A percentile compares a stretch with the other conserved stretches of the same genome.
These are phyloP conservation scores for Capsicum rhomboideum DNA, from an alignment of 257 asterid genomes.

Conservation along the genomic window DNA sequence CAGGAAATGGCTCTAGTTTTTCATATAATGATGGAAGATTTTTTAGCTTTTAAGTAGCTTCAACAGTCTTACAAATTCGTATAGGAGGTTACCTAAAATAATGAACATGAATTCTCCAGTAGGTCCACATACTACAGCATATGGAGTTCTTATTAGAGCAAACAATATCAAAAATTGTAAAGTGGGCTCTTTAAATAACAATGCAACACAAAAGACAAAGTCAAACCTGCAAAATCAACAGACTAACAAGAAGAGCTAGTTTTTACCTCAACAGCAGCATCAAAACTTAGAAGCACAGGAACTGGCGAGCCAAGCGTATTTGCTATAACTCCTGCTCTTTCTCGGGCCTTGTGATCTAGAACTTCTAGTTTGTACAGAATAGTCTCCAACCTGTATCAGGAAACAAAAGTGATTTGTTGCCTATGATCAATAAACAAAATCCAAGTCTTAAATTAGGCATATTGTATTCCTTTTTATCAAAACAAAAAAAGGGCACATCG, in stretches of 20 bases:
- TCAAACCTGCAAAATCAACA: slow-evolving; percentile 1
- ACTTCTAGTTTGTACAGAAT: slow-evolving; percentile 84
- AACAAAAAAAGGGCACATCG: neutral
- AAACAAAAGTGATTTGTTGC: slow-evolving; percentile 5
- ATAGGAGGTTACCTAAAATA: neutral
- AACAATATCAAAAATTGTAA: neutral
- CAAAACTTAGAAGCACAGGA: slow-evolving; percentile 82
- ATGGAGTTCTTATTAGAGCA: neutral
- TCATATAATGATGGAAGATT: neutral
- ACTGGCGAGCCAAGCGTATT: slow-evolving; percentile 79
- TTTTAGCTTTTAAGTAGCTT: neutral
- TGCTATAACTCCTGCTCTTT: slow-evolving; percentile 86
- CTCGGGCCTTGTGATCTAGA: slow-evolving; percentile 95
- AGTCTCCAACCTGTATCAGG: slow-evolving; percentile 65
- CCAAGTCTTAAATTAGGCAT: neutral
- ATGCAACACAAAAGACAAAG: neutral
- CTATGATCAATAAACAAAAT: neutral
- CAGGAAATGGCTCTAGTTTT: neutral
- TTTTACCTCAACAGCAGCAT: slow-evolving; percentile 96
- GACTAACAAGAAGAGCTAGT: neutral
- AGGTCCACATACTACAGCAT: neutral
- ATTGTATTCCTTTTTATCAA: neutral
- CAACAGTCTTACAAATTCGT: neutral
- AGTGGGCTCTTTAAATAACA: neutral
- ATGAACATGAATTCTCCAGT: no score